A percentile compares a stretch with the other conserved stretches of the same genome.
Conservation (phyloP, 1,139 yeast species). For the Hyphopichia burtonii region DNA sequence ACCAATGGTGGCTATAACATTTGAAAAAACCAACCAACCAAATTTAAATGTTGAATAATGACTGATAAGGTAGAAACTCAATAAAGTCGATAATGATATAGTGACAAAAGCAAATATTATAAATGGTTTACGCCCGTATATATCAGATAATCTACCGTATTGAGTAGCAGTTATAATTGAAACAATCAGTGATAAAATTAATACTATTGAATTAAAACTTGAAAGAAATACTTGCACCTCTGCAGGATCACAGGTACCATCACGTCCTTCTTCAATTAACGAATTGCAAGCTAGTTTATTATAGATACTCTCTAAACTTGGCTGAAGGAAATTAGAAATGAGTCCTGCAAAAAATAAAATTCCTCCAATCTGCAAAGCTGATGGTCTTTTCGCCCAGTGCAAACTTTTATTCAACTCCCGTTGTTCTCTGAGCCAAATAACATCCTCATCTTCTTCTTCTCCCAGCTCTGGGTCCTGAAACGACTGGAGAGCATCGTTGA, state of each 20-base stretch:
- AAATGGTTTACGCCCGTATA: constrained; percentile 56
- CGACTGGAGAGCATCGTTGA: constrained; percentile 16
- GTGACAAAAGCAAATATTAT: constrained; percentile 13
- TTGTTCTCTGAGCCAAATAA: constrained; percentile 30
- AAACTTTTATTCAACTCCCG: constrained; percentile 22
- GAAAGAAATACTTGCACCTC: constrained; percentile 37
- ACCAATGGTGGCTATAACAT: constrained; percentile 44
- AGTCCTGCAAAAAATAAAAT: constrained; percentile 30
- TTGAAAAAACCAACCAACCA: constrained; percentile 31
- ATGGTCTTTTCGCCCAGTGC: constrained; percentile 37
- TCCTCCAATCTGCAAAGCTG: constrained; percentile 28
- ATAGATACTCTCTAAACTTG: constrained; percentile 32
- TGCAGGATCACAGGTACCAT: constrained; percentile 27
- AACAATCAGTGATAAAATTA: constrained; percentile 25
- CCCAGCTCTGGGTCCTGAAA: background rate
- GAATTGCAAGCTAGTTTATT: constrained; percentile 40
- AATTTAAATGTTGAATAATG: constrained; percentile 13
- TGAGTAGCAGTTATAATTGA: constrained; percentile 43
- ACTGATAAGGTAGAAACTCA: constrained; percentile 29
- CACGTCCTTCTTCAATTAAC: constrained; percentile 9
- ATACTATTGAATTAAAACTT: constrained; percentile 31
- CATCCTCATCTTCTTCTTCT: constrained; percentile 26
- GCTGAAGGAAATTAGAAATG: constrained; percentile 26
- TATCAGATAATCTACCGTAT: constrained; percentile 61
- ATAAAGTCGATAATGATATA: constrained; percentile 16